Evolutionary conservation across 306 rosid genomes (phyloP).

Genomic region (Delonix regia): DNA sequence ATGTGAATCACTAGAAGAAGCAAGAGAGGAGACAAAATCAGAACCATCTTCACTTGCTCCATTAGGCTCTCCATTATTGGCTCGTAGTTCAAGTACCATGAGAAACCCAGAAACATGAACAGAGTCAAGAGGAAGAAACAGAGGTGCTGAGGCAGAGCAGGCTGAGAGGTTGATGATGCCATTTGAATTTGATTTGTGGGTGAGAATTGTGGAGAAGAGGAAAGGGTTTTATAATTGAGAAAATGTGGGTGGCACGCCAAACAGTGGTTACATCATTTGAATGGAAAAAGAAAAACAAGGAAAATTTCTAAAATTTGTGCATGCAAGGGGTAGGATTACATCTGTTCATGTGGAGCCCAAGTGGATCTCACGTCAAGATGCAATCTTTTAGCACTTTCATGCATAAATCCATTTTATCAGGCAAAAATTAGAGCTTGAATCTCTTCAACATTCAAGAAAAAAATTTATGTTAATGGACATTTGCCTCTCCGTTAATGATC

Average conservation of each 20-base stretch:
- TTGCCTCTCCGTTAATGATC: no score
- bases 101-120: constrained; percentile 53
- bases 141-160: constrained; percentile 62
- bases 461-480: no score
- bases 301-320: not conserved
- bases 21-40: constrained; percentile 62
- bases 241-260: not conserved
- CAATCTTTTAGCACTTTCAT: no score
- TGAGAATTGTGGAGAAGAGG: not conserved
- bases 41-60: constrained; percentile 63
- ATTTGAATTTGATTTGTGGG: not conserved
- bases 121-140: constrained; percentile 62
- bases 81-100: constrained; percentile 76
- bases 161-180: constrained; percentile 43
- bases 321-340: not conserved
- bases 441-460: no score
- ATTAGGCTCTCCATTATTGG: constrained; percentile 56
- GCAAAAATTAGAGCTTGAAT: no score
- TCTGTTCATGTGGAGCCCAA: not conserved
- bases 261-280: not conserved
- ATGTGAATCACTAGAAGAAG: constrained; percentile 62
- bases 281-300: not conserved
- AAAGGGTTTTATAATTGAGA: not conserved
- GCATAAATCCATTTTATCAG: no score
- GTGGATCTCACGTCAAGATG: no score